phyloP scores from a whole-genome alignment of 2,329 filamentous ascomycete genomes.

The Cytospora leucostoma region DNA sequence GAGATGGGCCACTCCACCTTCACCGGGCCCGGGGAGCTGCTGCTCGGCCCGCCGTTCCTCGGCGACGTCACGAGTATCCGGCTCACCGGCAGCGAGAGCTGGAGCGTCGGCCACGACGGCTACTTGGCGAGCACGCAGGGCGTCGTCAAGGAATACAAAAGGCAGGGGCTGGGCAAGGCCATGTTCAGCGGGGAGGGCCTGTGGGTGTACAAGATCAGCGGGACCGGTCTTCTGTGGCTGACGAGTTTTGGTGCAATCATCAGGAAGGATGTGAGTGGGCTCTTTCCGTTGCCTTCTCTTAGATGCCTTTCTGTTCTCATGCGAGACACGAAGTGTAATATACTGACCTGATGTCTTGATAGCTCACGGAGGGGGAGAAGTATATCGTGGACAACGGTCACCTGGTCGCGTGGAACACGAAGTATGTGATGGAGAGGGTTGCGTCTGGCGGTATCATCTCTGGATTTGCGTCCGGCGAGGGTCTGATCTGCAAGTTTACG shows the following conservation, averaged over 20 bases:
- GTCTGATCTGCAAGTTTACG: constrained; percentile 90
- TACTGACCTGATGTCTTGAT: constrained; percentile 12
- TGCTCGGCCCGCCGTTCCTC: constrained; percentile 53
- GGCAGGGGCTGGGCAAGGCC: constrained; percentile 82
- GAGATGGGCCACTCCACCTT: constrained; percentile 78
- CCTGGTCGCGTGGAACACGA: constrained; percentile 94
- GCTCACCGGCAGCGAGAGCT: constrained; percentile 70
- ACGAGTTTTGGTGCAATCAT: constrained; percentile 95
- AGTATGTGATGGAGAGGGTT: constrained; percentile 87
- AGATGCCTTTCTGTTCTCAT: not conserved
- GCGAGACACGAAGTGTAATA: constrained; percentile 23
- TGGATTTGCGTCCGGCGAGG: constrained; percentile 78
- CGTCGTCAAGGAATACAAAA: constrained; percentile 84
- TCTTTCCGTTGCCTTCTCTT: not conserved
- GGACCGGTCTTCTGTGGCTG: constrained; percentile 82
- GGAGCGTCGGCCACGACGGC: constrained; percentile 84
- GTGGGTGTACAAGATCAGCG: constrained; percentile 85
- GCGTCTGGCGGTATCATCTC: constrained; percentile 92
- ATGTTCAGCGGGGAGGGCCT: constrained; percentile 93
- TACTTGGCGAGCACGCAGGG: constrained; percentile 85
- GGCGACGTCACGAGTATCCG: constrained; percentile 53
- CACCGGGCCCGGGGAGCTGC: constrained; percentile 86
- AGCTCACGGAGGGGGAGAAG: constrained; percentile 70
- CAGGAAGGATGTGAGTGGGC: constrained; percentile 78
- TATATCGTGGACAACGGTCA: constrained; percentile 95